Evolutionary conservation across 1,284 basidiomycete species (phyloP).

Genomic region (Veloporphyrellus conicus): DNA sequence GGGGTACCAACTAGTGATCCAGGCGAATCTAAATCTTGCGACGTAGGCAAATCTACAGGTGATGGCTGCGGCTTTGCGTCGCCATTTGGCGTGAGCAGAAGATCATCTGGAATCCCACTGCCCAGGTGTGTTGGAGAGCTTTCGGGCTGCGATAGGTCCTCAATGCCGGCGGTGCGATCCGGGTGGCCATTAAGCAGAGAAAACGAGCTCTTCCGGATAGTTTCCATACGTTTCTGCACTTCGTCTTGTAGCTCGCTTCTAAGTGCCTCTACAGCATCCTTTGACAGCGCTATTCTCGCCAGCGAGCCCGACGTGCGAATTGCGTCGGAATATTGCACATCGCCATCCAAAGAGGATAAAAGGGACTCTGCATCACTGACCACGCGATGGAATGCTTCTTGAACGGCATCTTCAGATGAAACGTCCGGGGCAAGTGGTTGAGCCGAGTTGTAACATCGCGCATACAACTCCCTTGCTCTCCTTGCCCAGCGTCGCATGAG

Average conservation of each 20-base stretch:
- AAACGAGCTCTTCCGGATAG: slow-evolving; percentile 9
- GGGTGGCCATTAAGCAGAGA: slow-evolving; percentile 21
- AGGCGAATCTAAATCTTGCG: slow-evolving; percentile 3
- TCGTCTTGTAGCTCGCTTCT: slow-evolving; percentile 65
- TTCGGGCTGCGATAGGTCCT: not conserved
- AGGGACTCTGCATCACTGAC: slow-evolving; percentile 49
- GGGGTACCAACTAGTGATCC: not conserved
- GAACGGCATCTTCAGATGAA: slow-evolving; percentile 19
- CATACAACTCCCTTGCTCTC: slow-evolving; percentile 42
- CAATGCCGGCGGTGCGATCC: slow-evolving; percentile 34
- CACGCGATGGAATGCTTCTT: slow-evolving; percentile 37
- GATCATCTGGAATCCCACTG: not conserved
- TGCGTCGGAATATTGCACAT: slow-evolving; percentile 23
- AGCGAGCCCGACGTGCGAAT: slow-evolving; percentile 32
- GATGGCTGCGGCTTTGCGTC: not conserved
- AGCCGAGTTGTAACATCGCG: slow-evolving; percentile 13
- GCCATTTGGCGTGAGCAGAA: not conserved
- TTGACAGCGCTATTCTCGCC: slow-evolving; percentile 57
- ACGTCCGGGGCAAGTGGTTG: not conserved
- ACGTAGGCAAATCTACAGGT: not conserved
- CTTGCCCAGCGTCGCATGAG: slow-evolving; percentile 54
- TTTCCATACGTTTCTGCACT: slow-evolving; percentile 52
- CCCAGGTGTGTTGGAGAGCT: not conserved
- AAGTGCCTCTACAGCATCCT: slow-evolving; percentile 57
- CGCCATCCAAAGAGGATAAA: slow-evolving; percentile 44